Percentiles rank a stretch among this genome's conserved stretches.
These are phyloP conservation scores for Dionaea muscipula DNA, from an alignment of 179 eudicot species.

Conservation along the genomic window DNA sequence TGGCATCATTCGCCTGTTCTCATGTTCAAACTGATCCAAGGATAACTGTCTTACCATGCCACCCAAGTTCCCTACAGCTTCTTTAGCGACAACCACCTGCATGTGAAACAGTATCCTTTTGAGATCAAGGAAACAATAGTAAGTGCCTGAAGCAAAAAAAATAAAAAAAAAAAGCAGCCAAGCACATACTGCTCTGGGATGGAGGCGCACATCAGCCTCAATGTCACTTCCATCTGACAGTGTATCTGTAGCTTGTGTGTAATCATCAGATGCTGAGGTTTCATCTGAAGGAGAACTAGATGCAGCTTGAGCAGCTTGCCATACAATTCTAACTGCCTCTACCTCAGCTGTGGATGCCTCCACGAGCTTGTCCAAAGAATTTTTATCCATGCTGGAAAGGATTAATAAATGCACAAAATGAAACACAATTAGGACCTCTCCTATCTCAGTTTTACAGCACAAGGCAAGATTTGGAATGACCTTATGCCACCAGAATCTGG, in stretches of 20 bases:
- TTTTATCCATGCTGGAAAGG: slow-evolving; percentile 37
- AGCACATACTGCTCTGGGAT: slow-evolving; percentile 83
- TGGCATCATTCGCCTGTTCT: slow-evolving; percentile 91
- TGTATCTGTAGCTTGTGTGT: slow-evolving; percentile 44
- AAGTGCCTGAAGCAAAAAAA: background rate
- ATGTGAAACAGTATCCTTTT: slow-evolving; percentile 4
- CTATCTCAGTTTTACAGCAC: background rate
- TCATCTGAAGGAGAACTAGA: slow-evolving; percentile 49
- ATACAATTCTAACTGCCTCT: slow-evolving; percentile 81
- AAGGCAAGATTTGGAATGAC: slow-evolving; percentile 14
- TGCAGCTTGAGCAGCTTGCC: slow-evolving; percentile 88
- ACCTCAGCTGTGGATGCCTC: slow-evolving; percentile 90
- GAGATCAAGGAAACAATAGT: background rate
- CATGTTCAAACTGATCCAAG: slow-evolving; percentile 95
- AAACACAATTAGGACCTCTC: background rate
- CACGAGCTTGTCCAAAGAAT: slow-evolving; percentile 62
- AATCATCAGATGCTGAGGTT: slow-evolving; percentile 46
- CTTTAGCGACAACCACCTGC: slow-evolving; percentile 97
- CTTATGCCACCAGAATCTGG: slow-evolving; percentile 37
- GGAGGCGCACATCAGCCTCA: slow-evolving; percentile 83
- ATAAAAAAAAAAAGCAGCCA: background rate
- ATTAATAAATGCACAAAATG: background rate
- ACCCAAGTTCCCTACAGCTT: slow-evolving; percentile 75
- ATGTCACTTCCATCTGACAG: slow-evolving; percentile 49
- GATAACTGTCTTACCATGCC: slow-evolving; percentile 94